Evolutionary conservation across 169 alveolate species (phyloP), one percentile per base, ranked within the genome.

Genomic region (Toxoplasma gondii): DNA sequence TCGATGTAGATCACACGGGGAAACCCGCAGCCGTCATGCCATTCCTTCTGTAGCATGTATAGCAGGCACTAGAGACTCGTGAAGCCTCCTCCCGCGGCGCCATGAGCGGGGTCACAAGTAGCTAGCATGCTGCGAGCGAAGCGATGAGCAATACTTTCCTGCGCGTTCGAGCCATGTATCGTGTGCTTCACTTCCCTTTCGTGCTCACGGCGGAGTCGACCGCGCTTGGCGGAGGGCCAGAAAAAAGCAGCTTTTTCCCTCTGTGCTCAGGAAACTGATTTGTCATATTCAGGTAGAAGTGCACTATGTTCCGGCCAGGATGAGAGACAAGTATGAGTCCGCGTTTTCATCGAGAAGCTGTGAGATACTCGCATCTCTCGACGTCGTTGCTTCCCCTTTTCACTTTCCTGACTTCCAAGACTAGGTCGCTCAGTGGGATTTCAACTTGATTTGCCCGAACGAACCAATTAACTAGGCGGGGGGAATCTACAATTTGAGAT

Each of bases 81-180:
- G 74, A 16, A 27, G 34, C 74, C 74, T 64, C 74, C 74, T 27
- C 58, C 58, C 58, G 58, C 22, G 24, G 24, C 74, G 74, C 29
- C 74, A 22, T 64, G 9, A 16, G 74, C 74, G 74, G 74, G 74
- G 74, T 64, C 74, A 64, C 74, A 64, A 16, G 74, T 45, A 78
- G 86, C 86, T 78, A 38, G 86, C 86, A 78, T 78, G 43, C n/a
- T 78, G 1, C 86, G 44, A 31, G 86, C 86, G 86, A 31, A 38
- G 45, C 39, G 43, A 45, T 31, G 82, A 78, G 34, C n/a, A 22
- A 64, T 12, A 64, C 74, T 1, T 31, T 22, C 7, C 9, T 12
- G 22, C n/a, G 74, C n/a, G 74, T 16, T 22, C 7, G 22, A 64
- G n/a, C 22, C 24, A 27, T 10, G 1, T 27, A 16, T 64, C 74